Base-by-base conservation (phyloP, 1,139 yeast genomes). In the Pichia sp. region DNA sequence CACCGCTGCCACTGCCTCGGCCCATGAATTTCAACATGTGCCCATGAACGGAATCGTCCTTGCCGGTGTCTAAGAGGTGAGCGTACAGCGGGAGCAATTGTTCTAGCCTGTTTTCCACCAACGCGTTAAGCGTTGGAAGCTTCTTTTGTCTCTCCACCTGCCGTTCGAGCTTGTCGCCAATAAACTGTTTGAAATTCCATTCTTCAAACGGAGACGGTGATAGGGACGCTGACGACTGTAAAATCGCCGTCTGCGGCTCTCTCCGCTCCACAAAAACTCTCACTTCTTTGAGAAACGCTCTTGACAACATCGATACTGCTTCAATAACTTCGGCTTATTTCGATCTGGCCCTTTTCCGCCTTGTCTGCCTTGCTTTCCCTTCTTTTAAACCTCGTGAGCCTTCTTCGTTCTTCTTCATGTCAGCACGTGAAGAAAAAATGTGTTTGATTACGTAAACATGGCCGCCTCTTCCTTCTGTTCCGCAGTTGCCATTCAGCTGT, bases 11-110 rank as follows among this genome's bases (percentile, higher is more conserved):
- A 15, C 16, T 13, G 41, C 16, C 16, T 10, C 16, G 15, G 16
- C 42, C 32, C 43, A 53, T 53, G 23, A 46, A 53, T 19, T 29
- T 30, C 15, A 15, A n/a, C 44, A 50, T 31, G 11, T 34, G 34
- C n/a, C 26, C 16, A 8, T 34, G 40, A 4, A 50, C 19, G 26
- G 49, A 36, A 15, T 47, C 47, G 4, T 15, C 40, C 19, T 51
- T n/a, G 5, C 38, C 30, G 1, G 57, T 45, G 2, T 51, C 54
- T 8, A 54, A 32, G 1, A 36, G 36, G 26, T 49, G 19, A 1
- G 40, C 34, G 40, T 54, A 54, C 15, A 10, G 7, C 26, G 57
- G 57, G 4, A 47, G 4, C n/a, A 54, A 26, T n/a, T 31, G 44
- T 7, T 31, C 16, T 8, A 45, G 49, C 26, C 30, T 46, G 13